A percentile compares a stretch with the other conserved stretches of the same genome.
phyloP scores from a whole-genome alignment of 371 early-diverging fungal genomes.

The Mortierella sp. region DNA sequence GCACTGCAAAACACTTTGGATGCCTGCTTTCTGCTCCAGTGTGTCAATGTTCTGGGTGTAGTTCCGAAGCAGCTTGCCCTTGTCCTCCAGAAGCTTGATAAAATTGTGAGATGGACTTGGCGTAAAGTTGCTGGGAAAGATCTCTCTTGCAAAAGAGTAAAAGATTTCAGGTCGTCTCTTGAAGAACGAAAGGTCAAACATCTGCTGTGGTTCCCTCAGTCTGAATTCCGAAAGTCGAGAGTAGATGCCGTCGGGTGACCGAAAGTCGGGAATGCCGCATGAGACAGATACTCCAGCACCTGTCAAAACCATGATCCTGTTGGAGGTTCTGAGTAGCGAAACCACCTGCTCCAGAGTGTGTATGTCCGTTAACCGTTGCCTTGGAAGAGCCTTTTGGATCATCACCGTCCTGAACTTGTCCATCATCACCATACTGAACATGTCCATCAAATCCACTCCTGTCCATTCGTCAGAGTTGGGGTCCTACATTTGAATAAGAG shows the following conservation, averaged over 20 bases:
- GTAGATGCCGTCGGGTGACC: conserved; percentile 98
- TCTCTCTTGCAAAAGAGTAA: conserved; percentile 92
- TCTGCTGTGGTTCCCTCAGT: conserved; percentile 88
- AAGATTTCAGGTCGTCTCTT: conserved; percentile 87
- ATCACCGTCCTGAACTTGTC: conserved; percentile 67
- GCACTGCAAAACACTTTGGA: conserved; percentile 87
- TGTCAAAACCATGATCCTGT: conserved; percentile 91
- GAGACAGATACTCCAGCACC: conserved; percentile 96
- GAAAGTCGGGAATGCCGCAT: conserved; percentile 98
- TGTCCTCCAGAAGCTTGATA: conserved; percentile 87
- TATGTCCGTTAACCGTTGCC: conserved; percentile 68
- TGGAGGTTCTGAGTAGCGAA: conserved; percentile 70
- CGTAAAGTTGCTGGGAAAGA: conserved; percentile 90
- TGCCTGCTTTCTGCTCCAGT: conserved; percentile 93
- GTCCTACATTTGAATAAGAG: background rate
- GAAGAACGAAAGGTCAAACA: conserved; percentile 95
- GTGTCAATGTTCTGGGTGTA: conserved; percentile 99
- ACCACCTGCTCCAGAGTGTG: conserved; percentile 84
- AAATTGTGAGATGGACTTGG: conserved; percentile 96
- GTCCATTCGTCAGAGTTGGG: background rate
- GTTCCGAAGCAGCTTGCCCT: conserved; percentile 88
- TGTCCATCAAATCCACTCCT: too few species aligned
- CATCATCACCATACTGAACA: conserved; percentile 65
- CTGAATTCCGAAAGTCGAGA: conserved; percentile 80
- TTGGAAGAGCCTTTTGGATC: conserved; percentile 66